Base-by-base conservation (phyloP, 2,329 filamentous ascomycete genomes). In the Aspergillus nomiae region DNA sequence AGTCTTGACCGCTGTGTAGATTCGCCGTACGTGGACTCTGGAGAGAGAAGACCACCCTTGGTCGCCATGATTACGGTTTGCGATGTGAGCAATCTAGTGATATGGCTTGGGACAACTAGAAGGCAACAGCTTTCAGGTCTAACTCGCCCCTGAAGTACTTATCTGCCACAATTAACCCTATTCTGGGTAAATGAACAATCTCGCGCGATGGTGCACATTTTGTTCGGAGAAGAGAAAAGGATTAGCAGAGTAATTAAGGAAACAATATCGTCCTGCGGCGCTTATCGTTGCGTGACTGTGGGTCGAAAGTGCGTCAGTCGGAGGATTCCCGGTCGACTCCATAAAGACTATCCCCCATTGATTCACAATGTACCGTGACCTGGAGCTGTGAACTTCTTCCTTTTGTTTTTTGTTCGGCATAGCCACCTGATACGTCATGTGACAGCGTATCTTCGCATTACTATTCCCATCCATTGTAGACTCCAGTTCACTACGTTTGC, bases 271-370 rank as follows among this genome's bases (percentile, higher is more conserved):
- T 21, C 16, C 41, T 3, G 6, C 2, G 10, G 4, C n/a, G 21
- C 43, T 46, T 21, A 46, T 24, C 41, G 4, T 56, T 56, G 54
- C 34, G 54, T 34, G 54, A 56, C 54, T 43, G 34, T 43, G 54
- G 54, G 54, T 43, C 54, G 34, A 21, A 56, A 56, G 14, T 56
- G 34, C 54, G 54, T 56, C 54, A 56, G 54, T 41, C 34, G 11
- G 21, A 3, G n/a, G 21, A 12, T 0, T 24, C 24, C 10, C 16
- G 16, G 16, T n/a, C 38, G 5, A 41, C 38, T 36, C 6, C 2
- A 28, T 4, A 28, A 2, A 28, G 26, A 28, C 5, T 28, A 28
- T 28, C 26, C 26, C 26, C 3, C 26, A 5, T 28, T 4, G 26
- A 28, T 28, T 28, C 5, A 28, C 26, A 28, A 28, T 5, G 26